Conservation (phyloP, 306 rosid species). For the Pterocarpus santalinus region DNA sequence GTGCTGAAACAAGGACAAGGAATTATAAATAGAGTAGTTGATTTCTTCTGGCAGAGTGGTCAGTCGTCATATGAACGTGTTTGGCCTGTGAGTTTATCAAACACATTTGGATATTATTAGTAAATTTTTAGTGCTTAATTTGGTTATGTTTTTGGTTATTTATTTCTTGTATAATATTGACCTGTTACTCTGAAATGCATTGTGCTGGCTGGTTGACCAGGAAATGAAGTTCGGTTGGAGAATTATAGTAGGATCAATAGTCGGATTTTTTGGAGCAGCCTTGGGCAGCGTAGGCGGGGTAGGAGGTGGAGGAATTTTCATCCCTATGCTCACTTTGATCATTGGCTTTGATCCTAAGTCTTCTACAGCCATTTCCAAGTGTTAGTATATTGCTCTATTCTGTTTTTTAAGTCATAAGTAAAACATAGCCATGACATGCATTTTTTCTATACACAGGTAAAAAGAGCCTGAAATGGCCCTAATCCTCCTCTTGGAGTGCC, state of each 20-base stretch:
- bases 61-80: slow-evolving; percentile 68
- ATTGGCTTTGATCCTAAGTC: slow-evolving; percentile 87
- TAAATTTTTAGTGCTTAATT: not conserved
- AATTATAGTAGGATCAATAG: slow-evolving; percentile 68
- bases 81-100: slow-evolving; percentile 77
- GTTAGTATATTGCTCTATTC: slow-evolving; percentile 54
- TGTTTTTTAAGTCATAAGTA: not conserved
- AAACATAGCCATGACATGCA: not conserved
- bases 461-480: no score
- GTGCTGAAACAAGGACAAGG: slow-evolving; percentile 45
- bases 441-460: not conserved
- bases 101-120: not conserved
- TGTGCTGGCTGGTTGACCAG: slow-evolving; percentile 54
- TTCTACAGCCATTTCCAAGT: slow-evolving; percentile 86
- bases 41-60: slow-evolving; percentile 66
- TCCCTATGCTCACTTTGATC: slow-evolving; percentile 86
- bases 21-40: slow-evolving; percentile 46
- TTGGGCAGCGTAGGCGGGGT: slow-evolving; percentile 95
- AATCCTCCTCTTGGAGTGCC: no score
- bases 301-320: slow-evolving; percentile 91
- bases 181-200: not conserved
- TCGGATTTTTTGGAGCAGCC: slow-evolving; percentile 91
- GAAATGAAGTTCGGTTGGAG: slow-evolving; percentile 87
- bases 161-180: slow-evolving; percentile 5
- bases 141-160: not conserved